Evolutionary conservation across 345 rosid species (phyloP), one percentile per base, ranked within the genome.

Genomic region (Populus davidiana): DNA sequence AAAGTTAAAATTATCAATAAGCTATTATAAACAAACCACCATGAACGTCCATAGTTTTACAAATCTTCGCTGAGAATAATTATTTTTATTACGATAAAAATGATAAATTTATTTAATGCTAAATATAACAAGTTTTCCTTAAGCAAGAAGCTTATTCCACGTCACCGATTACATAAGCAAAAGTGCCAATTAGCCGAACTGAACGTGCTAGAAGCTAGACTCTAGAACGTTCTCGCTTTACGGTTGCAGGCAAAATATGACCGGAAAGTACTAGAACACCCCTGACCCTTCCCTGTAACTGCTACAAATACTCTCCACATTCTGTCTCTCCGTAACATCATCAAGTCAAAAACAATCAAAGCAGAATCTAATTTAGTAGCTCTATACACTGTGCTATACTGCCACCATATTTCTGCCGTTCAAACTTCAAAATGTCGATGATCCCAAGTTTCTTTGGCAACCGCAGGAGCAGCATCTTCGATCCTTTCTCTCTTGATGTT

Each of bases 401-500:
- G 0, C 44, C 1, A 9, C 44, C 44, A 41, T 0, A 3, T 41
- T 41, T 12, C 2, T 10, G 44, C 44, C 11, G 44, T 41, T 41
- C 9, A 74, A 29, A 3, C 14, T 41, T 41, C 9, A 74, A 29
- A 3, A 76, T 76, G 78, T 49, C 78, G 9, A 12, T 76, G 17
- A 76, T 59, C 52, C 78, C 78, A 11, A 72, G 75, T 41, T 67
- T 76, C 20, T 67, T 50, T n/a, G 50, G 52, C 67, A 35, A 18
- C 27, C 49, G 67, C 10, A 67, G 72, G 5, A 67, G 36, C 66
- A 67, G 5, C 66, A 27, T 76, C 66, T 76, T 76, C 23, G 78
- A 76, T 38, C 78, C 78, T 5, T 50, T 76, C 67, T 76, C 78
- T 33, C 78, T 50, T 2, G 72, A 67, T 27, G 8, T 67, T 13